Evolutionary conservation across 208 protist genomes (phyloP), one percentile per base, ranked within the genome.

Genomic region (Acanthamoeba sp.): DNA sequence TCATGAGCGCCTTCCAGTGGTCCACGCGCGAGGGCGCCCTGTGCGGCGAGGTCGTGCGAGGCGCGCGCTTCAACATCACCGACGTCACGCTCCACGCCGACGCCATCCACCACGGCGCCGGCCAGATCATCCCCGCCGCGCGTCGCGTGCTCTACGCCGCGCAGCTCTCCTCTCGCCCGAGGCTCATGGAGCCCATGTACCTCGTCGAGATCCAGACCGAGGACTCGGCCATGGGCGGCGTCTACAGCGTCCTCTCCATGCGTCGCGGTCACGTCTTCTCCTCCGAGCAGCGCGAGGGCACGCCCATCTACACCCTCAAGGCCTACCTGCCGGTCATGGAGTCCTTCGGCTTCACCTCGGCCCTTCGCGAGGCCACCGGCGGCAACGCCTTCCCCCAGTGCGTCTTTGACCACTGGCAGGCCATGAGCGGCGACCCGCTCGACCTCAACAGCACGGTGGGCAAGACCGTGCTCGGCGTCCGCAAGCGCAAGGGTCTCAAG

Each of bases 11-110:
- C 90, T 99, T 99, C 98, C 97, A 99, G 95, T 98, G 98, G 97
- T 99, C 98, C 40, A 98, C 98, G 89, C 97, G 98, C 89, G 98
- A 99, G 96, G 99, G 99, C 97, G 98, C 99, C 42, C 91, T 99
- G 29, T 98, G 98, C 96, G 98, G 98, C 50, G 99, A 99, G 98
- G 98, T 98, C 94, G 97, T 99, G 96, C 98, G 99, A 96, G 99
- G 98, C 95, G 96, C 99, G 76, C 96, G 98, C 90, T 98, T 99
- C 97, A 98, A 99, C 97, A 84, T 99, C 66, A 87, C 97, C 64
- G 99, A 99, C 96, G 99, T 99, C 76, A 98, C 98, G 32, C 98
- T 99, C 73, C 99, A 99, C 97, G 97, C 99, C 76, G 99, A 99
- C 98, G 98, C 99, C 92, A 99, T 99, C 93, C 99, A 99, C 97